Evolutionary conservation across 2,329 filamentous ascomycete genomes (phyloP).

Genomic region (Apiospora marii): DNA sequence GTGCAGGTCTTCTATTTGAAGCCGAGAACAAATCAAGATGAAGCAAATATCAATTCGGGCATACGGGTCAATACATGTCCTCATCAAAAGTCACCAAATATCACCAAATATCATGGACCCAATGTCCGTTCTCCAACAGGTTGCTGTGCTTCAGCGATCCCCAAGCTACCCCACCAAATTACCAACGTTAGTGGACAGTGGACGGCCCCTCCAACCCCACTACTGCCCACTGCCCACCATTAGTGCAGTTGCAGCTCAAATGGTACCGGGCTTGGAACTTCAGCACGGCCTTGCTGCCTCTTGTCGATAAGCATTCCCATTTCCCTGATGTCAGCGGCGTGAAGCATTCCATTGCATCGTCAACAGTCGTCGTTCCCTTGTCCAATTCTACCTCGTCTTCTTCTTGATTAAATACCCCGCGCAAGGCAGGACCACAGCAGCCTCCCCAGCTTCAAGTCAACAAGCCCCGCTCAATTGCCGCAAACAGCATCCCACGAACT

Average conservation of each 20-base stretch:
- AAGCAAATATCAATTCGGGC: no score
- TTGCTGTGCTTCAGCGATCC: neutral
- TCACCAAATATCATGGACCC: no score
- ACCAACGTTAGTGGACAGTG: neutral
- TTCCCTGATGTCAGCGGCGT: neutral
- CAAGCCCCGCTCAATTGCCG: neutral
- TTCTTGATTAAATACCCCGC: neutral
- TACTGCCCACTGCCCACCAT: neutral
- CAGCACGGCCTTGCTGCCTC: neutral
- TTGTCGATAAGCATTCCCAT: slow-evolving; percentile 12
- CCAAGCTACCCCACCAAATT: neutral
- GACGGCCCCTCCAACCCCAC: neutral
- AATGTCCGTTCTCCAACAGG: no score
- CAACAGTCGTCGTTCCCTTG: neutral
- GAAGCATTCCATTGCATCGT: neutral
- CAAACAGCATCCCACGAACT: neutral
- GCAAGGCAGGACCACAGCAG: neutral
- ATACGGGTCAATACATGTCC: no score
- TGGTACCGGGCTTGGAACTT: neutral
- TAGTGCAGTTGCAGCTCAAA: neutral
- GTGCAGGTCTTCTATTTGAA: no score
- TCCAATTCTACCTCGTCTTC: neutral
- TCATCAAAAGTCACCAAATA: no score
- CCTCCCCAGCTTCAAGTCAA: neutral
- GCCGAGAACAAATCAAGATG: no score